Evolutionary conservation across 768 basidiomycete species (phyloP).

Genomic region (Clathrus columnatus): DNA sequence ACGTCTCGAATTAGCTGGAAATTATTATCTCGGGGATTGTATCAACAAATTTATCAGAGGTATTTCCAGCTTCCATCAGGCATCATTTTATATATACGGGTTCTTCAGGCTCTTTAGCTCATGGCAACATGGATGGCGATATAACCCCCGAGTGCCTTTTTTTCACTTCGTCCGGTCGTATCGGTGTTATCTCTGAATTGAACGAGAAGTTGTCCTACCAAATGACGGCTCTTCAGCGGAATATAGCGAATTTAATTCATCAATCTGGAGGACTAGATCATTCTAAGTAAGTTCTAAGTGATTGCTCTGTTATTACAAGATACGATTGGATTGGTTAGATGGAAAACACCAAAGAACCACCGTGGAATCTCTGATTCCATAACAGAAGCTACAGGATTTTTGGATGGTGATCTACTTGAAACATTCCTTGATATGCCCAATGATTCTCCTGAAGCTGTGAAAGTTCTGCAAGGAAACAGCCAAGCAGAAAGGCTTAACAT

Average conservation of each 20-base stretch:
- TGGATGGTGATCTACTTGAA: conserved; percentile 85
- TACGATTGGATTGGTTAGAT: conserved; percentile 33
- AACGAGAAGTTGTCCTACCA: conserved; percentile 43
- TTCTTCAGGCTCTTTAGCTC: conserved; percentile 44
- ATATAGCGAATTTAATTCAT: conserved; percentile 47
- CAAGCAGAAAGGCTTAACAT: conserved; percentile 50
- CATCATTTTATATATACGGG: not conserved
- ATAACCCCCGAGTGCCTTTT: conserved; percentile 58
- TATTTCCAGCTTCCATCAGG: conserved; percentile 21
- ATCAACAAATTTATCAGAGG: conserved; percentile 70
- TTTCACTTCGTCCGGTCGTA: conserved; percentile 70
- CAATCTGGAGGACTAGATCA: conserved; percentile 52
- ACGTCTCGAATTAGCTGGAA: conserved; percentile 54
- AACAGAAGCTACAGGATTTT: conserved; percentile 56
- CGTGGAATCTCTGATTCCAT: conserved; percentile 52
- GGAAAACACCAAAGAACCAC: conserved; percentile 55
- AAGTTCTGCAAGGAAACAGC: conserved; percentile 48
- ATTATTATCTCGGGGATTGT: conserved; percentile 67
- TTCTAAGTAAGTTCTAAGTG: conserved; percentile 37
- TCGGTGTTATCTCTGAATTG: conserved; percentile 64
- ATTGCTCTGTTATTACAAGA: not conserved
- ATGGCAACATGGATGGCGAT: conserved; percentile 30
- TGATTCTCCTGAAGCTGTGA: conserved; percentile 34
- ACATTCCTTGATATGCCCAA: conserved; percentile 39
- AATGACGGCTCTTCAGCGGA: conserved; percentile 66